Evolutionary conservation across 306 rosid genomes (phyloP), one percentile per base, ranked within the genome.

Genomic region (Senna siamea): DNA sequence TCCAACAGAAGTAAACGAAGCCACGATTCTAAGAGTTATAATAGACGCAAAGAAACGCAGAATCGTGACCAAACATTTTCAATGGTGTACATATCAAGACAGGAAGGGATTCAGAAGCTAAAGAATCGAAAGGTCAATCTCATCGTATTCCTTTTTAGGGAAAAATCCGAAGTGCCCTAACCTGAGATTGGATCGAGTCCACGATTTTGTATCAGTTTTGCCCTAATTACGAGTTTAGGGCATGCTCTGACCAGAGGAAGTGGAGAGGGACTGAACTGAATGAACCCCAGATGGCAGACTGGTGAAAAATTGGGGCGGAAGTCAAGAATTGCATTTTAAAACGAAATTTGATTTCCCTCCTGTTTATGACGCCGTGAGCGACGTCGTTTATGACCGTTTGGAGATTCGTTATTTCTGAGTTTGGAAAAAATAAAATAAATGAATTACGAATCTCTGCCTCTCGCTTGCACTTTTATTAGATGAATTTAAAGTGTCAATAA

Each of bases 291-390:
- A 50, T 23, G 73, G 57, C 68, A 79, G 46, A 44, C 65, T 38
- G 12, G 30, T 17, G 51, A 19, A 41, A 63, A 9, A 9, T 11
- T 19, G 51, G 52, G 51, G 47, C 44, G 53, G 5, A 66, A 66
- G n/a, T 26, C 43, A 28, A 15, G 4, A 26, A 26, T 26, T 6
- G 26, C 41, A 9, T 71, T 79, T 78, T 75, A 15, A 82, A 85
- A 71, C 10, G 22, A 75, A 73, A 15, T 69, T 78, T 75, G 68
- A 15, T 81, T 88, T 87, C 92, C 89, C 89, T 76, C 92, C 80
- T 66, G 70, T 38, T 22, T 30, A 7, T 76, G 54, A 77, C 92
- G 83, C 48, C 86, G 86, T 79, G 35, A 35, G 55, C 11, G 2
- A 37, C 13, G 53, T 12, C 34, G 59, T 32, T 70, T 46, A 2